Evolutionary conservation across 805 yeast genomes (phyloP), one percentile per base, ranked within the genome.

Genomic region (Metschnikowia noctiluminum): DNA sequence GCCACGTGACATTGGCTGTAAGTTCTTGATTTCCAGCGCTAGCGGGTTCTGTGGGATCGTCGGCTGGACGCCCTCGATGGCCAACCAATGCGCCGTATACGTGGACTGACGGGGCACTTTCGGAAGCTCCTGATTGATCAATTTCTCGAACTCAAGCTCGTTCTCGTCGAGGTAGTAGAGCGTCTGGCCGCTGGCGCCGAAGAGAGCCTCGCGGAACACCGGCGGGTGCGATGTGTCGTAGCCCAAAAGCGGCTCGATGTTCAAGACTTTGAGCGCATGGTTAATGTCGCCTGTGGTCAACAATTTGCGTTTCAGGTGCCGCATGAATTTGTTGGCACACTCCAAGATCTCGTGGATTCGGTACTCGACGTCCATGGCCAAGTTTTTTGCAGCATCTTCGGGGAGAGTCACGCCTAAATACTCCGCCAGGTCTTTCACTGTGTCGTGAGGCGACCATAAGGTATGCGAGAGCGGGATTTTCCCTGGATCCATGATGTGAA

Each of bases 331-430:
- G 48, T 87, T 82, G 16, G 99, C 98, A 56, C 94, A 96, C 65
- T 94, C 99, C 51, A 95, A 73, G 36, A 94, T 87, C 69, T 94
- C 98, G 65, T 92, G 92, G 55, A 94, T 88, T 53, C 99, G 80
- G 65, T 95, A 94, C 70, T 94, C 99, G n/a, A 94, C 95, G 64
- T 94, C 99, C 99, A 94, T 94, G 7, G 99, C 98, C 52, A 94
- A 72, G 53, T 94, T 89, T 62, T 89, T 88, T 42, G 97, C 87
- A 1, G 92, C 96, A 51, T 95, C 99, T 46, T 92, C 98, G 31
- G 89, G 87, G 42, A 94, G 72, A 49, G 73, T 81, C 35, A 94
- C 76, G 1, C 99, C 99, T 10, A 94, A 73, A 2, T 89, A 80
- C 63, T 94, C 99, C 0, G 97, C 96, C 13, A 89, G 96, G 72